Percentiles rank a stretch among this genome's conserved stretches.
These are phyloP conservation scores for Hordeum marinum DNA, from an alignment of 176 grass and related monocot genomes.

Conservation along the genomic window DNA sequence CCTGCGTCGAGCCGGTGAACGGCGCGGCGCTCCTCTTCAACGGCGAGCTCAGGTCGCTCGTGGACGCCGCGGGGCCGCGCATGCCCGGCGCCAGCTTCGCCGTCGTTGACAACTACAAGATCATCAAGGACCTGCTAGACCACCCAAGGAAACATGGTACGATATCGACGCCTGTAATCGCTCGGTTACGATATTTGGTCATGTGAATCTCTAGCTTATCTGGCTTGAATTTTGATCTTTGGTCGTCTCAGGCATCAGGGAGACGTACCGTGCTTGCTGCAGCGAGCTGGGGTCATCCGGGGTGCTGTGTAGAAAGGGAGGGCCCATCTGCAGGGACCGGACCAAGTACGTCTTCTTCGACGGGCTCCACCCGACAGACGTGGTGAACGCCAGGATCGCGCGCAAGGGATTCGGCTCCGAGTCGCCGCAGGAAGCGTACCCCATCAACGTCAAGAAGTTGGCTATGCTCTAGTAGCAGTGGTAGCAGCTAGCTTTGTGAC, in stretches of 20 bases:
- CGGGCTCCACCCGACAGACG: constrained; percentile 66
- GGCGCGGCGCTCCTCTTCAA: constrained; percentile 52
- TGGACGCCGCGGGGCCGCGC: not conserved
- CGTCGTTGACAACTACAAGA: constrained; percentile 45
- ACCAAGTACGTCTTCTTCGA: constrained; percentile 58
- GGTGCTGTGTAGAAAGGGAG: constrained; percentile 39
- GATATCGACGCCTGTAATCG: not conserved
- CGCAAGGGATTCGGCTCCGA: constrained; percentile 33
- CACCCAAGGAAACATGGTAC: constrained; percentile 30
- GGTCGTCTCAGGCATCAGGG: constrained; percentile 10
- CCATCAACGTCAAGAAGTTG: constrained; percentile 46
- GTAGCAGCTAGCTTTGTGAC: no score
- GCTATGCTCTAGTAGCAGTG: constrained; percentile 10
- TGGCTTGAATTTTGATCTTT: not conserved
- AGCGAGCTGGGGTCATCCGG: constrained; percentile 30
- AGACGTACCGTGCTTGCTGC: constrained; percentile 43
- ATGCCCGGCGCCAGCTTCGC: constrained; percentile 47
- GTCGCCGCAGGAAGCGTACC: constrained; percentile 33
- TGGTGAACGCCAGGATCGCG: constrained; percentile 49
- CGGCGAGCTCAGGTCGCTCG: constrained; percentile 23
- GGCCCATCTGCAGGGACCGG: constrained; percentile 44
- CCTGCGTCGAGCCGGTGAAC: constrained; percentile 49
- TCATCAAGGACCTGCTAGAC: constrained; percentile 40
- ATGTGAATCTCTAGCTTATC: not conserved
- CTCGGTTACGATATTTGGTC: no score